Percentiles rank a stretch among this genome's conserved stretches.
Conservation (phyloP, 2,329 filamentous ascomycete species). For the Coniochaeta sp. region DNA sequence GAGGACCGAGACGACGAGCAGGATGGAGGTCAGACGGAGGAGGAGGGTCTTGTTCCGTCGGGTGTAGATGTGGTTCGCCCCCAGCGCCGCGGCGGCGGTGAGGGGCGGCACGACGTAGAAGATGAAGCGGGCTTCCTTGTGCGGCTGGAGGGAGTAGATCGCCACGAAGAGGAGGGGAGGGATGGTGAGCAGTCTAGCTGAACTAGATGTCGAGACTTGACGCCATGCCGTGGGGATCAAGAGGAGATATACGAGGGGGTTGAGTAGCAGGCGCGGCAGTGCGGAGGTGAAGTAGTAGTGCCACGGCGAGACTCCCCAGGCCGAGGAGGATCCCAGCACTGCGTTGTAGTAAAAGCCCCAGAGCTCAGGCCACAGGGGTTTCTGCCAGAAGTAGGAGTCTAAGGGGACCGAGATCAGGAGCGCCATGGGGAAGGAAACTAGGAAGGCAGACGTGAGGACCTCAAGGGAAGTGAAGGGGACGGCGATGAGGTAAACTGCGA, state of each 20-base stretch:
- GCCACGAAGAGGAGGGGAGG: conserved; percentile 67
- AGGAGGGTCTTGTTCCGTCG: conserved; percentile 54
- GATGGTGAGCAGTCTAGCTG: conserved; percentile 43
- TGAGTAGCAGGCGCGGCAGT: conserved; percentile 75
- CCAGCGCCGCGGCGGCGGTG: conserved; percentile 68
- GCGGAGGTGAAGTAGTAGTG: conserved; percentile 79
- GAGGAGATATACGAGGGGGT: conserved; percentile 57
- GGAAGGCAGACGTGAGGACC: conserved; percentile 58
- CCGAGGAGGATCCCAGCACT: conserved; percentile 69
- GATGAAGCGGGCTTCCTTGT: conserved; percentile 95
- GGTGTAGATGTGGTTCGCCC: conserved; percentile 62
- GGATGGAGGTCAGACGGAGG: conserved; percentile 45
- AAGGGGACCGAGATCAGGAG: conserved; percentile 64
- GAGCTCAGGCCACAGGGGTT: conserved; percentile 82
- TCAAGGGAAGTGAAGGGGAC: conserved; percentile 42
- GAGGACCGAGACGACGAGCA: conserved; percentile 52
- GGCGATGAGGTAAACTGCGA: conserved; percentile 57
- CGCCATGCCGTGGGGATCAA: conserved; percentile 46
- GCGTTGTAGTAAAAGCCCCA: conserved; percentile 89
- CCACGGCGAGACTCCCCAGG: conserved; percentile 84
- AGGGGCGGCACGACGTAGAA: conserved; percentile 79
- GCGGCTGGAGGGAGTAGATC: conserved; percentile 80
- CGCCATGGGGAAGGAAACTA: conserved; percentile 57
- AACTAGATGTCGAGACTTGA: conserved; percentile 34
- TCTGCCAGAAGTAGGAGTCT: conserved; percentile 92